Base-by-base conservation (phyloP, 2,329 filamentous ascomycete genomes). In the Zymoseptoria brevis region DNA sequence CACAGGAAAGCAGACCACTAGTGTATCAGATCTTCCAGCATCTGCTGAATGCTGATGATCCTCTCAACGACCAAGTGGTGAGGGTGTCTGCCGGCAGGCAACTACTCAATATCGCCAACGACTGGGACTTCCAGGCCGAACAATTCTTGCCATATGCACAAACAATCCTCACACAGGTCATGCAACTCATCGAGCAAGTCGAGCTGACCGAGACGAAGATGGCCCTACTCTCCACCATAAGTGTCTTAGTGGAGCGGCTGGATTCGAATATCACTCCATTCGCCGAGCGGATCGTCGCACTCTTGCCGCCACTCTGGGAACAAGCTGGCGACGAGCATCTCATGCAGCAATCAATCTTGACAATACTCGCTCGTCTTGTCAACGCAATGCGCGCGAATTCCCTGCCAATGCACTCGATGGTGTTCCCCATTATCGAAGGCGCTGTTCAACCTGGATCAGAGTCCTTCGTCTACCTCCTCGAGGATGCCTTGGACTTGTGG, bases 401-500 rank as follows among this genome's bases (percentile, higher is more conserved):
- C 4, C 82, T 87, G 62, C 82, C 86, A 19, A 96, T 95, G 67
- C 90, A 96, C 64, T 75, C 81, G 16, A 80, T 92, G 56, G 88
- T 96, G 66, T 76, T 96, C 19, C 92, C 93, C 0, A 82, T 97
- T 55, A 87, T 99, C 50, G 81, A 85, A 52, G 87, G 88, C 68
- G 90, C 91, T 1, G 85, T 94, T 41, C 83, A 92, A 59, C 86
- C 87, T 2, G 84, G 83, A 9, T 94, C 90, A 1, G 81, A 83
- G 48, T 80, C 88, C 50, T 85, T 89, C 66, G 76, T 92, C 1
- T 94, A 96, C 68, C 83, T 99, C 9, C 84, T 96, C 11, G 94
- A 97, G 62, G 94, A 99, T 72, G 89, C 90, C 0, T 79, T 97
- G 13, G 92, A 96, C 58, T 82, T 99, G 2, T 97, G 93, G 93